Conservation (phyloP, 164 flowering plant species). For the Santalum album region DNA sequence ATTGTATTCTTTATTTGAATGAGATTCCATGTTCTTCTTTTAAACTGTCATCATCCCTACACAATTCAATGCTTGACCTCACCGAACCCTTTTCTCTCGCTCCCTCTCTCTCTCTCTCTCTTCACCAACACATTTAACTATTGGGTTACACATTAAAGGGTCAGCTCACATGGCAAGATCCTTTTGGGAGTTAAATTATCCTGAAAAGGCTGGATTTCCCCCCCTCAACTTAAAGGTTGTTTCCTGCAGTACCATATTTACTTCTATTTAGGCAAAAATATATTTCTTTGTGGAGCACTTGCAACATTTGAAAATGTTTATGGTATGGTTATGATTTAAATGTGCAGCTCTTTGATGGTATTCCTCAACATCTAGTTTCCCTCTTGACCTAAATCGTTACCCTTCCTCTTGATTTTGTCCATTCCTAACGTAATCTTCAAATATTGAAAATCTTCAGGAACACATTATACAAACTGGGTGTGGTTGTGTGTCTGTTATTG, state of each 20-base stretch:
- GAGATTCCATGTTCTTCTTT: slow-evolving; percentile 16
- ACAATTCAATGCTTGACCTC: slow-evolving; percentile 21
- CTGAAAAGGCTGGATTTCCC: too few species aligned
- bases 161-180: slow-evolving; percentile 23
- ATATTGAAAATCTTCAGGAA: slow-evolving; percentile 39
- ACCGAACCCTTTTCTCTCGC: slow-evolving; percentile 9
- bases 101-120: slow-evolving; percentile 2
- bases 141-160: slow-evolving; percentile 11
- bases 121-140: not conserved
- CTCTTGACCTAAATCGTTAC: not conserved
- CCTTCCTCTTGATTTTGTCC: too few species aligned
- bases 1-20: slow-evolving; percentile 7
- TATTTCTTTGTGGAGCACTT: not conserved
- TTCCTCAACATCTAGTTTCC: not conserved
- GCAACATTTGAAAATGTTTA: not conserved
- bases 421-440: not conserved
- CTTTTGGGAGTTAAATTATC: slow-evolving; percentile 3
- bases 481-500: slow-evolving; percentile 73
- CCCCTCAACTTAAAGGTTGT: too few species aligned
- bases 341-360: not conserved
- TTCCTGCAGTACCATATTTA: too few species aligned
- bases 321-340: slow-evolving; percentile 3
- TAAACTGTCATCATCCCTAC: slow-evolving; percentile 11
- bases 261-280: too few species aligned
- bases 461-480: slow-evolving; percentile 54